Base-by-base conservation (phyloP, 139 green algal genomes). In the Chlorella vulgaris region DNA sequence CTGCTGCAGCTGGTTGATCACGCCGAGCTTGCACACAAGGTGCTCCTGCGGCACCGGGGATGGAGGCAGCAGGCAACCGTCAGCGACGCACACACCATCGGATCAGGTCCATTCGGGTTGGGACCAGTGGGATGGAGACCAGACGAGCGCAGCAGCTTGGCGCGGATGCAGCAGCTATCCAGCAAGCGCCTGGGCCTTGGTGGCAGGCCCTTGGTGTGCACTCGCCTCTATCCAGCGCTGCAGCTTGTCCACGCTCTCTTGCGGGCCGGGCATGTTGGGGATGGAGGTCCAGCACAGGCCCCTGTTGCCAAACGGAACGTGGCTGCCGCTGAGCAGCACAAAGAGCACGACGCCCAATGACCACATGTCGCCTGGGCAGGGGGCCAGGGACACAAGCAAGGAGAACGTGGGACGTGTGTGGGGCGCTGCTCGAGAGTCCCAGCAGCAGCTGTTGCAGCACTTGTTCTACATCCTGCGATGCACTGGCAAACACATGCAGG, bases 361-460 rank as follows among this genome's bases (percentile, higher is more conserved):
- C 84, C 84, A 88, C 74, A 88, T 80, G 71, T 88, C 79, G 50
- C 63, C 51, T 65, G 80, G n/a, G n/a, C n/a, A n/a, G n/a, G n/a
- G n/a, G n/a, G n/a, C n/a, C n/a, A n/a, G n/a, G n/a, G n/a, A n/a
- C n/a, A n/a, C n/a, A n/a, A n/a, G n/a, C n/a, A n/a, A n/a, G n/a
- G 61, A 28, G 47, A 3, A n/a, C 29, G 31, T 3, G 31, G 50
- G 47, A 26, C 29, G 38, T 40, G 26, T 55, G 15, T 33, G 66
- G 22, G 66, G 8, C 10, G 55, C 55, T 8, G 55, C 55, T 28
- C 5, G 18, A n/a, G 22, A 28, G 1, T 4, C 55, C 22, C 74
- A 73, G 60, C 75, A 13, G 76, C 62, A 7, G 51, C 65, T 26
- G 67, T 87, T n/a, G n/a, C n/a, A n/a, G n/a, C n/a, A n/a, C n/a